Percentiles rank a stretch among this genome's conserved stretches.
Conservation (phyloP, 345 rosid species). For the sweet orange (Citrus sinensis) region DNA sequence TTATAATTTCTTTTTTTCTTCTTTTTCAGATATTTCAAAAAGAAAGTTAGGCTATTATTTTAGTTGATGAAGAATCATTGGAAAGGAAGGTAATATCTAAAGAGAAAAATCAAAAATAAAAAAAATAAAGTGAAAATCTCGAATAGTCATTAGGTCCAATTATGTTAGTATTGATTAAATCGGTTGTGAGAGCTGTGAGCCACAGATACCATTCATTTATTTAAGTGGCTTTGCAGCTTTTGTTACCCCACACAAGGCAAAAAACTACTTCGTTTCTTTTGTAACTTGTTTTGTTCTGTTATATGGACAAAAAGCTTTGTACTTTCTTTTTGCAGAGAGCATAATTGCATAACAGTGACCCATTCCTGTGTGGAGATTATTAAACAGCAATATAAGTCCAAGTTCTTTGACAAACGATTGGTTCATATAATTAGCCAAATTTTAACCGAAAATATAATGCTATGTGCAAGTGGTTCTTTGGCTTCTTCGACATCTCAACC, state of each 20-base stretch:
- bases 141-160: background rate
- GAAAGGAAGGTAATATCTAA: background rate
- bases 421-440: background rate
- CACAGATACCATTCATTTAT: background rate
- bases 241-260: constrained; percentile 15
- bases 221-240: constrained; percentile 4
- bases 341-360: background rate
- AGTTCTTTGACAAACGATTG: background rate
- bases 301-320: background rate
- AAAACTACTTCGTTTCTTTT: background rate
- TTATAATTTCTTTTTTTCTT: too few species aligned
- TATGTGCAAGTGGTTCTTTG: background rate
- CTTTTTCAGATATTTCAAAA: background rate
- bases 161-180: constrained; percentile 1
- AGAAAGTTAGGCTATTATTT: background rate
- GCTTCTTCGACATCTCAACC: background rate
- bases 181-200: background rate
- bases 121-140: background rate
- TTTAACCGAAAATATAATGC: background rate
- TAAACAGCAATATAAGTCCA: background rate
- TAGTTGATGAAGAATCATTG: background rate
- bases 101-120: background rate
- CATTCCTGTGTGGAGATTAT: background rate
- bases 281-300: background rate
- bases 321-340: background rate